A percentile compares a stretch with the other conserved stretches of the same genome.
Conservation (phyloP, 768 basidiomycete genomes). For the Boletus rex-veris region DNA sequence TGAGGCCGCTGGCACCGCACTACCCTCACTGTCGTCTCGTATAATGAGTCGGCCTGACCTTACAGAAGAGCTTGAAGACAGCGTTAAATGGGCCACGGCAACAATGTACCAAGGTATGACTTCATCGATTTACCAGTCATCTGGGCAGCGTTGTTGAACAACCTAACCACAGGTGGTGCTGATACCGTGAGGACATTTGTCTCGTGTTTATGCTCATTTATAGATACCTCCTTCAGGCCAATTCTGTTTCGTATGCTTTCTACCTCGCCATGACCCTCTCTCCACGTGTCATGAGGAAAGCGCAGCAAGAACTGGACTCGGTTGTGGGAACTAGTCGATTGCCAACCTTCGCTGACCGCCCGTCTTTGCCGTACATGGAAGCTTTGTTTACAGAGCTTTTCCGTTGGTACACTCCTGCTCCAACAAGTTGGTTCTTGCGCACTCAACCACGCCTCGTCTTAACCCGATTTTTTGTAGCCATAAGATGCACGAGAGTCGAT, state of each 20-base stretch:
- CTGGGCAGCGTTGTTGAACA: neutral
- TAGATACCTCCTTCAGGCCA: constrained; percentile 7
- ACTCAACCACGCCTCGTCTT: no score
- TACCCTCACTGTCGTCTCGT: constrained; percentile 15
- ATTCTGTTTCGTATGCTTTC: constrained; percentile 15
- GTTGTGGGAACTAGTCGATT: constrained; percentile 24
- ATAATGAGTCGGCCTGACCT: constrained; percentile 3
- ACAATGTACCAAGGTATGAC: constrained; percentile 14
- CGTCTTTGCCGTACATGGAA: constrained; percentile 27
- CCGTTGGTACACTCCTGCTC: constrained; percentile 19
- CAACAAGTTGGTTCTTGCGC: neutral
- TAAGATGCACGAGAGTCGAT: constrained; percentile 8
- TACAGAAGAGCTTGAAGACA: constrained; percentile 16
- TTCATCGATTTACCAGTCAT: neutral
- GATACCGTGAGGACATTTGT: constrained; percentile 21
- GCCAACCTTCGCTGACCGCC: constrained; percentile 25
- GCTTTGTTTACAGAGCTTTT: constrained; percentile 26
- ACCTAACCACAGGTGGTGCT: constrained; percentile 17
- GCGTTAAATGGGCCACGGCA: constrained; percentile 14
- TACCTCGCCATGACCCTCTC: constrained; percentile 29
- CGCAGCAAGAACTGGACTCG: constrained; percentile 27
- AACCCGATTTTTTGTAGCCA: neutral
- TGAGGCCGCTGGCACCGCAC: constrained; percentile 16
- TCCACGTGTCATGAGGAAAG: constrained; percentile 25
- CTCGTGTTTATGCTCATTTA: neutral